Base-by-base conservation (phyloP, 2,329 filamentous ascomycete species). In the Paraphoma chrysanthemicola region DNA sequence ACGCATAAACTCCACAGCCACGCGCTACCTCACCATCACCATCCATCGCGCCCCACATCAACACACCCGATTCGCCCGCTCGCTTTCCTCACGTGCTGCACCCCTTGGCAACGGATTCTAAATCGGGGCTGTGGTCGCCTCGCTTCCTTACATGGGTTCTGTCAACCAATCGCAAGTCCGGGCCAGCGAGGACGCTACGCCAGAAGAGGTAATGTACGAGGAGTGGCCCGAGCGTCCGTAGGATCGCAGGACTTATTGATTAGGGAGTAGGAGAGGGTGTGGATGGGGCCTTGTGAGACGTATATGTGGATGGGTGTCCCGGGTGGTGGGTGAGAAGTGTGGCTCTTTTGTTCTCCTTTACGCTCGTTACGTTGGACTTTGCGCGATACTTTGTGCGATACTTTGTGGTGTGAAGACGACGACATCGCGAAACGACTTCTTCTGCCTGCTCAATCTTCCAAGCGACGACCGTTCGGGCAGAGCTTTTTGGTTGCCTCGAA, bases 181-280 rank as follows among this genome's bases (percentile, higher is more conserved):
- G 14, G 28, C 11, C 47, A 49, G 53, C 53, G 31, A 44, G 23
- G 39, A 44, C 54, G 52, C 58, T 58, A 59, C 29, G 33, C 29
- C 48, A 18, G 14, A 60, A 62, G 23, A 55, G 51, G 62, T 33
- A 67, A 62, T 61, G 51, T 56, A 65, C 54, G 60, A 63, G 44
- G 14, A 17, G 16, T 5, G 16, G 51, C 44, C 17, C 48, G 44
- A 52, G 48, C 47, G 47, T 38, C 43, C 43, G 18, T 53, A 16
- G 2, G 28, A 18, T 53, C 17, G 44, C 47, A 43, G n/a, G 31
- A 7, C 23, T 23, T 33, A 12, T 23, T 30, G 44, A 39, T 39
- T 44, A 33, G 49, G 10, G 33, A 51, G 36, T 44, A 33, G 51
- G 38, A 16, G 38, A 38, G 33, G 41, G 28, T 16, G 36, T 45